Base-by-base conservation (phyloP, 2,329 filamentous ascomycete species). In the Phaeomoniella chlamydospora region DNA sequence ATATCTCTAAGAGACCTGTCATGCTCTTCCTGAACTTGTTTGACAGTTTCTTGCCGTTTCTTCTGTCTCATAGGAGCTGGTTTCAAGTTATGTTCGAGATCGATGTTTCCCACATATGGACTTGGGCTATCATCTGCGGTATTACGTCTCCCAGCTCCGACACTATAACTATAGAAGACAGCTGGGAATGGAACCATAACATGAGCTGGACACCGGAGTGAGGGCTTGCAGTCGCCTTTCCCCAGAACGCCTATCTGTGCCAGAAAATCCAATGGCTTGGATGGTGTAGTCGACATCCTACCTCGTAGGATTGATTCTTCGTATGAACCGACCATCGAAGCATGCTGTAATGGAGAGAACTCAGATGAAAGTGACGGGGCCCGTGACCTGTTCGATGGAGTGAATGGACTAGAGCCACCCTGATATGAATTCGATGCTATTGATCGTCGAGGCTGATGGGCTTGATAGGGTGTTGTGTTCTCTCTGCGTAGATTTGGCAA, bases 241-340 rank as follows among this genome's bases (percentile, higher is more conserved):
- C 87, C 90, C 12, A 96, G 64, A 0, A 96, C 90, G 15, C 90
- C 90, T 39, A 98, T 94, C 52, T 96, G 86, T 17, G 90, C 90
- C 4, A 92, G 70, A 50, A 98, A 98, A 45, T 94, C 79, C 4
- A 98, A 64, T 4, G 90, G 88, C 45, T 83, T 87, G 1, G 88
- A 96, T 0, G 90, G 88, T 2, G 79, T 90, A 2, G 87, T 94
- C 17, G 90, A 96, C 90, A 98, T 98, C 42, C 90, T 76, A 29
- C 90, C 90, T 33, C 85, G 77, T 2, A 98, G 64, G 41, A 98
- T 94, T 17, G 86, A 94, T 59, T 98, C 90, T 57, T 98, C 90
- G 47, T 94, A 98, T 2, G 88, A 94, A 2, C 90, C 90, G 2
- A 96, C 88, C 81, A 98, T 92, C 3, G 87, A 87, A 5, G 88